phyloP scores from a whole-genome alignment of 1,284 basidiomycete species.

The Wolfiporia cocos region DNA sequence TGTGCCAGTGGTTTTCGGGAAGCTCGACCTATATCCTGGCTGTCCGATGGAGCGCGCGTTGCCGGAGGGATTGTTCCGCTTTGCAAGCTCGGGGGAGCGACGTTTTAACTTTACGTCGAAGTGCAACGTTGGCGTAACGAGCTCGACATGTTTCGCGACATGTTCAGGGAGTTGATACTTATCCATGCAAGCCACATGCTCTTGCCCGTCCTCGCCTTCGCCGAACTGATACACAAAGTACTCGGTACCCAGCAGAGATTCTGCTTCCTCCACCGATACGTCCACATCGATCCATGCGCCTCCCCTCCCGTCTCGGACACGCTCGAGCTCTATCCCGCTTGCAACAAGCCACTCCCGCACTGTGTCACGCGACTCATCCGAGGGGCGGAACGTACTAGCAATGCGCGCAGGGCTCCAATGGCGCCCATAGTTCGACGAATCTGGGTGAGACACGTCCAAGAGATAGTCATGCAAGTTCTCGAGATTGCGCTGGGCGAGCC shows the following conservation, averaged over 20 bases:
- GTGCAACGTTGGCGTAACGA: conserved; percentile 18
- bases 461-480: conserved; percentile 35
- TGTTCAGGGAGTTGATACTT: conserved; percentile 16
- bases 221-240: conserved; percentile 39
- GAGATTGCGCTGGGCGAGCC: conserved; percentile 38
- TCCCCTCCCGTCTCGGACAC: conserved; percentile 29
- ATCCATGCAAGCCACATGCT: conserved; percentile 15
- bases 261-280: conserved; percentile 38
- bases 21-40: conserved; percentile 4
- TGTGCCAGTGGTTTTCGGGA: conserved; percentile 11
- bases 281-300: conserved; percentile 39
- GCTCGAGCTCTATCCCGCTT: conserved; percentile 25
- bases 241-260: conserved; percentile 37
- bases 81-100: conserved; percentile 3
- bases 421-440: conserved; percentile 34
- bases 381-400: conserved; percentile 36
- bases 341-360: conserved; percentile 39
- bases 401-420: conserved; percentile 36
- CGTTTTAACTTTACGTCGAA: conserved; percentile 16
- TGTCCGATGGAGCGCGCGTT: conserved; percentile 3
- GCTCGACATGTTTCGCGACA: conserved; percentile 17
- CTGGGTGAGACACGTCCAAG: conserved; percentile 39
- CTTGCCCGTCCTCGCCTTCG: conserved; percentile 7
- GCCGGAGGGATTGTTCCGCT: background rate
- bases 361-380: conserved; percentile 31